Percentiles rank a stretch among this genome's conserved stretches.
These are phyloP conservation scores for Cucurbitaria berberidis DNA, from an alignment of 2,329 filamentous ascomycete genomes.

Conservation along the genomic window DNA sequence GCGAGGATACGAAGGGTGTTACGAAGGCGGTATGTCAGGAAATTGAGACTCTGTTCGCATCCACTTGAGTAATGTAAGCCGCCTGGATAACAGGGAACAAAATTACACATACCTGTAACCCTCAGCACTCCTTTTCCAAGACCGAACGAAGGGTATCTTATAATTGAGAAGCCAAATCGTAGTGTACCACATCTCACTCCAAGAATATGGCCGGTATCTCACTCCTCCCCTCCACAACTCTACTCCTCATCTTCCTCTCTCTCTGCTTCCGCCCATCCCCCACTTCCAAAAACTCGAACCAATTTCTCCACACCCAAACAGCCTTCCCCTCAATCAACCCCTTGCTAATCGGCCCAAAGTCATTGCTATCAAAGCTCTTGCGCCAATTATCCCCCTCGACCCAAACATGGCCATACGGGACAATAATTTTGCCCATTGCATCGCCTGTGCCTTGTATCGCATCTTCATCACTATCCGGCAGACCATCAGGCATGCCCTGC, in stretches of 20 bases:
- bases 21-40: conserved; percentile 63
- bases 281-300: conserved; percentile 57
- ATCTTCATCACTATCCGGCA: conserved; percentile 27
- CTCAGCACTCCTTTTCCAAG: background rate
- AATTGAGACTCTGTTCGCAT: conserved; percentile 53
- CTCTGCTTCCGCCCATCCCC: conserved; percentile 60
- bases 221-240: conserved; percentile 48
- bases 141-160: background rate
- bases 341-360: conserved; percentile 82
- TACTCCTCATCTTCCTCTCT: conserved; percentile 49
- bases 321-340: conserved; percentile 77
- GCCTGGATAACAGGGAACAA: background rate
- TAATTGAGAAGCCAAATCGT: background rate
- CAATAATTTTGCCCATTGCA: conserved; percentile 54
- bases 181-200: conserved; percentile 18
- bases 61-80: conserved; percentile 10
- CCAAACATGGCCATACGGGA: conserved; percentile 90
- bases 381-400: conserved; percentile 86
- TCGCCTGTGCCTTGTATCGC: conserved; percentile 19
- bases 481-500: conserved; percentile 37
- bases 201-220: conserved; percentile 30
- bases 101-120: conserved; percentile 12
- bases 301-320: conserved; percentile 68
- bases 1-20: conserved; percentile 62
- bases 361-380: conserved; percentile 82